These are phyloP conservation scores for Daedaleopsis nitida DNA, from an alignment of 768 basidiomycete genomes.

Conservation along the genomic window DNA sequence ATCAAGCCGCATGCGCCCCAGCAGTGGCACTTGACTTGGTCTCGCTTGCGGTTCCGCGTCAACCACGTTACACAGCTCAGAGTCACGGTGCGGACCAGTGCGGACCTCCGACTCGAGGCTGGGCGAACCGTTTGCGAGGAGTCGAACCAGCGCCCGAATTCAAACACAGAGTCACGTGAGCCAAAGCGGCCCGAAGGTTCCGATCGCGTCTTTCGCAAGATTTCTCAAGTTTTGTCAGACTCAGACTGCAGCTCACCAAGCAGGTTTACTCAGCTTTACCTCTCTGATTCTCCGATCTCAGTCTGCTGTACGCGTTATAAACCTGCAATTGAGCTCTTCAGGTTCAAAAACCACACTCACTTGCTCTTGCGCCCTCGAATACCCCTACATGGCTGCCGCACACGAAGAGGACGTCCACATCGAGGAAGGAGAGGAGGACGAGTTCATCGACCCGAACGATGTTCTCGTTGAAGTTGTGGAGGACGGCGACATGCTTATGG, in stretches of 20 bases:
- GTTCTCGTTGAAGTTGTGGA: constrained; percentile 64
- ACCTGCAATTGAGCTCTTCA: too few relatives aligned
- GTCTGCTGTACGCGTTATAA: background rate
- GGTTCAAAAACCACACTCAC: background rate
- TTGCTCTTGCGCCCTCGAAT: background rate
- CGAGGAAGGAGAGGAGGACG: constrained; percentile 49
- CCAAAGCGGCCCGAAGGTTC: background rate
- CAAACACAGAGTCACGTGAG: too few relatives aligned
- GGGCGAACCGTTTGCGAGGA: too few relatives aligned
- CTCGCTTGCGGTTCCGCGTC: too few relatives aligned
- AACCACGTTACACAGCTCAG: too few relatives aligned
- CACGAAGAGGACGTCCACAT: constrained; percentile 41
- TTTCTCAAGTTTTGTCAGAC: background rate
- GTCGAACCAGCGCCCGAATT: background rate
- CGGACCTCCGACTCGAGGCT: too few relatives aligned
- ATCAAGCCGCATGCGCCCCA: background rate
- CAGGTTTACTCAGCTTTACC: constrained; percentile 9
- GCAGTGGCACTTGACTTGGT: background rate
- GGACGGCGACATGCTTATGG: constrained; percentile 72
- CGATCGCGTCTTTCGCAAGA: background rate
- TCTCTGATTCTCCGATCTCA: too few relatives aligned
- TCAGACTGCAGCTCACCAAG: constrained; percentile 7
- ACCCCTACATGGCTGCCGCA: constrained; percentile 29
- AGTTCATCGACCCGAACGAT: constrained; percentile 69
- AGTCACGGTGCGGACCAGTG: too few relatives aligned